Base-by-base conservation (phyloP, 2,329 filamentous ascomycete species). In the Pseudogymnoascus sp. region DNA sequence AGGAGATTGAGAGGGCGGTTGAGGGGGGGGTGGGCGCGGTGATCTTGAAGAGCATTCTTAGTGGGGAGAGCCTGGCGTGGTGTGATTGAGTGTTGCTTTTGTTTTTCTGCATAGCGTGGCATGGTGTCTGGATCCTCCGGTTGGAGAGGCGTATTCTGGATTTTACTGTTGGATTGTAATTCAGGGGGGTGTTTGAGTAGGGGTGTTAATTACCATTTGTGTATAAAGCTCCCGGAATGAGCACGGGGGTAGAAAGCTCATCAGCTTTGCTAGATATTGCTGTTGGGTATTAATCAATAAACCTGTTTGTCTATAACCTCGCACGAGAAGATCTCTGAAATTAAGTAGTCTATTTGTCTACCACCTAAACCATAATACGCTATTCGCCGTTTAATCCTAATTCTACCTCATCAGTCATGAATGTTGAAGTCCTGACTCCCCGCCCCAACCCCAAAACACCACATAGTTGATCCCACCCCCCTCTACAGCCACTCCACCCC, bases 1-100 rank as follows among this genome's bases (percentile, higher is more conserved):
- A 85, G 71, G 92, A 96, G 77, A 82, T 96, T 68, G 84, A 88
- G 69, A 82, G 83, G 64, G 87, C 90, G 63, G 84, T 92, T 43
- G 84, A 87, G 21, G 84, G 87, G 6, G 62, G 62, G 10, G 74
- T 85, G 3, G 86, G 85, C 1, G 80, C 80, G 4, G 84, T 83
- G 43, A 89, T 89, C 68, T 72, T 89, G 71, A 81, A 76, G 71
- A 85, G 81, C 72, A 88, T 89, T 69, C 70, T 89, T 71, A 83
- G 80, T 69, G 73, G 85, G 83, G 51, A 57, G 51, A 57, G 51
- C 6, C 10, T 57, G 51, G 51, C 51, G 25, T 57, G 51, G 51
- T 57, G 51, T 57, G 51, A 57, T 57, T 57, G 28, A 57, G 51
- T 57, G 28, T 21, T 13, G 8, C 2, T 19, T 54, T 16, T 34